Evolutionary conservation across 1,284 basidiomycete genomes (phyloP), one percentile per base, ranked within the genome.

Genomic region (Heliocybe sulcata): DNA sequence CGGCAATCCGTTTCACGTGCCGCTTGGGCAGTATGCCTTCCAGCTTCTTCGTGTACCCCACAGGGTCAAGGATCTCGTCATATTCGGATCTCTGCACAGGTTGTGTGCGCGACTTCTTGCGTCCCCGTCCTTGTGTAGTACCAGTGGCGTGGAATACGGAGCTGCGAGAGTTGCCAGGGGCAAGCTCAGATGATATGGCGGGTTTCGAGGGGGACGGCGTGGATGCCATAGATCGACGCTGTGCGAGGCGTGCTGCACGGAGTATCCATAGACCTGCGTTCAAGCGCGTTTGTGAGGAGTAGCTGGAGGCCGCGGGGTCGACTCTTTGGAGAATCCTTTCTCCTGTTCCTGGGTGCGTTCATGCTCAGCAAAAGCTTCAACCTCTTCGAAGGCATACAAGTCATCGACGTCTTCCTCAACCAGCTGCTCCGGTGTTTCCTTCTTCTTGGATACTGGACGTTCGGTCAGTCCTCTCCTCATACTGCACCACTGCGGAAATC

Each of bases 401-500:
- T 42, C 38, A 20, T 42, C 38, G 12, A 4, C 38, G 4, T n/a
- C 38, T 4, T 42, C 38, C 38, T 42, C 38, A 6, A 20, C 38
- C 38, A 16, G 4, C 38, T 6, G 6, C 8, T 20, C 38, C 8
- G 6, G 19, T 20, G 3, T 16, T 20, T 20, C 38, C 38, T 42
- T 42, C 38, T 16, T 42, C 38, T n/a, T 6, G n/a, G 16, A 6
- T 20, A 20, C 16, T 6, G 47, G 47, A 4, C 47, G 19, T 29
- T 16, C 47, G 6, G 4, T 26, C 47, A 8, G 53, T 33, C 57
- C 56, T 4, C 67, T 60, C 16, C 63, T 56, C 2, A n/a, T n/a
- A n/a, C n/a, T n/a, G n/a, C n/a, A n/a, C n/a, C n/a, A n/a, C n/a
- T n/a, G n/a, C n/a, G n/a, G n/a, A n/a, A n/a, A n/a, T n/a, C n/a